Conservation (phyloP, 306 rosid genomes). For the Potentilla sterilis region DNA sequence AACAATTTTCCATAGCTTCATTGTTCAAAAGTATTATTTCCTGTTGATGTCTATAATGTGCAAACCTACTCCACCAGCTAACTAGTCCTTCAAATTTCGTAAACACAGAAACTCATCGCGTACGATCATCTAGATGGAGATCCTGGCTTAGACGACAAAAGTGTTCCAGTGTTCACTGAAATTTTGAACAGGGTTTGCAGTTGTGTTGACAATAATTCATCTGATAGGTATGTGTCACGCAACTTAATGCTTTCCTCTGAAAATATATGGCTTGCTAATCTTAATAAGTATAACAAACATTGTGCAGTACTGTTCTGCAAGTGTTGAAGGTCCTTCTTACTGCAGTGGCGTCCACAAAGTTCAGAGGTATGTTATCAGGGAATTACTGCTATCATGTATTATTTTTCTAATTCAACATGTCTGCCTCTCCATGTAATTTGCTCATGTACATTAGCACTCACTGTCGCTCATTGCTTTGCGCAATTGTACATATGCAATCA, state of each 20-base stretch:
- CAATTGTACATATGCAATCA: constrained; percentile 1
- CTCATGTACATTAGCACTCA: neutral
- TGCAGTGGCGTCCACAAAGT: constrained; percentile 93
- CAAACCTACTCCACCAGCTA: constrained; percentile 16
- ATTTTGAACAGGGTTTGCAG: constrained; percentile 80
- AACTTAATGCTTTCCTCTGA: constrained; percentile 11
- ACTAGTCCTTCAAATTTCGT: constrained; percentile 30
- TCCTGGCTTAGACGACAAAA: constrained; percentile 94
- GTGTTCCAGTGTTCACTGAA: constrained; percentile 67
- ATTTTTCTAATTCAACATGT: constrained; percentile 4
- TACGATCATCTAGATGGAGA: constrained; percentile 99
- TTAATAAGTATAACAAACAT: constrained; percentile 33
- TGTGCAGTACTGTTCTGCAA: constrained; percentile 91
- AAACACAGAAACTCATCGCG: constrained; percentile 91
- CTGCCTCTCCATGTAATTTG: neutral
- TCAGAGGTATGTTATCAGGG: constrained; percentile 66
- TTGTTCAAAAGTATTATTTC: constrained; percentile 3
- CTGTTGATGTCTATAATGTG: constrained; percentile 18
- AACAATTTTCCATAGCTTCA: neutral
- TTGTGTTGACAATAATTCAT: constrained; percentile 86
- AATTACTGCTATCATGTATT: constrained; percentile 6
- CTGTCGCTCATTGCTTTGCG: constrained; percentile 1
- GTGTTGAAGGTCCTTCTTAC: constrained; percentile 99
- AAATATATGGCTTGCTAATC: constrained; percentile 30
- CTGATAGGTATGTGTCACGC: constrained; percentile 73